Evolutionary conservation across 2,329 filamentous ascomycete genomes (phyloP).

Genomic region (Xylariales sp.): DNA sequence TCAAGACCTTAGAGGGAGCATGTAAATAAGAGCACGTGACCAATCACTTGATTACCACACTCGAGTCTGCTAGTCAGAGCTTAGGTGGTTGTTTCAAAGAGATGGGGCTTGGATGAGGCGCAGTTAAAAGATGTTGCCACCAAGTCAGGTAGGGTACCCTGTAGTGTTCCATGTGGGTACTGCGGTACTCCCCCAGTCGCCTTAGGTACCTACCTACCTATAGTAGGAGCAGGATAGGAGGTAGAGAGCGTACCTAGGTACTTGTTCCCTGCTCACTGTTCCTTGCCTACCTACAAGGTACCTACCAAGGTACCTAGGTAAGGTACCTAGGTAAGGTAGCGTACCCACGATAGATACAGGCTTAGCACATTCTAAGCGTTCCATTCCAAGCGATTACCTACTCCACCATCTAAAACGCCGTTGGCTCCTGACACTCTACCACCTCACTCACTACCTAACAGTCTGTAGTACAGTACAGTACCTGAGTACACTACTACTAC

Average conservation of each 20-base stretch:
- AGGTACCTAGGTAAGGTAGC: too few species aligned
- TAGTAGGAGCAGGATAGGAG: too few species aligned
- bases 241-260: too few species aligned
- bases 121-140: slow-evolving; percentile 8
- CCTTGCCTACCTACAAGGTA: too few species aligned
- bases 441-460: background rate
- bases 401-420: slow-evolving; percentile 32
- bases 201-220: too few species aligned
- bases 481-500: too few species aligned
- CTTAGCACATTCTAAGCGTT: background rate
- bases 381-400: too few species aligned
- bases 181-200: background rate
- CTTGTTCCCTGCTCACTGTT: too few species aligned
- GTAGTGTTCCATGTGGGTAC: slow-evolving; percentile 18
- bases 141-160: background rate
- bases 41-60: background rate
- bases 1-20: too few species aligned
- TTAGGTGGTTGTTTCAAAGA: background rate
- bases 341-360: background rate
- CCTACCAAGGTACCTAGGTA: too few species aligned
- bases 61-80: too few species aligned
- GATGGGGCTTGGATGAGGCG: slow-evolving; percentile 9
- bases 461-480: too few species aligned
- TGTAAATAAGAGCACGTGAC: slow-evolving; percentile 18
- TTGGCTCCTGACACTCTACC: slow-evolving; percentile 32